A percentile compares a stretch with the other conserved stretches of the same genome.
Conservation (phyloP, 768 basidiomycete genomes). For the Mycena belliarum region DNA sequence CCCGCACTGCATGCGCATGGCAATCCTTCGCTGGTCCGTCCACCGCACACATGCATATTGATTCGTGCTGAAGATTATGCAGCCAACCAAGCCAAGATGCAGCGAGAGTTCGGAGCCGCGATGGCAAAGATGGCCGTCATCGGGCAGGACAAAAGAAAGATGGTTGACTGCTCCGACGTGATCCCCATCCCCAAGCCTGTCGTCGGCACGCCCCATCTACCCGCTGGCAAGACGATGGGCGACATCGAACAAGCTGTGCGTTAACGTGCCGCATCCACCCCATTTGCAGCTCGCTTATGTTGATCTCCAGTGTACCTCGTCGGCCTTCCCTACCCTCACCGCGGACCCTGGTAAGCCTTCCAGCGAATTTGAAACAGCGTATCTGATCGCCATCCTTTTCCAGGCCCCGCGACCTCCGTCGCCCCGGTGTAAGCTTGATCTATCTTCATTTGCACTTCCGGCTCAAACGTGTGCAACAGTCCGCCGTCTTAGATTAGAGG, state of each 20-base stretch:
- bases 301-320: slow-evolving; percentile 10
- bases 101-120: slow-evolving; percentile 27
- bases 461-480: background rate
- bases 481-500: no score
- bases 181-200: slow-evolving; percentile 28
- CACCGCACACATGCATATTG: background rate
- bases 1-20: slow-evolving; percentile 39
- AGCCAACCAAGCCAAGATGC: slow-evolving; percentile 27
- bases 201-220: slow-evolving; percentile 21
- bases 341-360: slow-evolving; percentile 20
- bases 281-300: background rate
- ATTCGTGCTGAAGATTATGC: background rate
- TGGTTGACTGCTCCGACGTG: slow-evolving; percentile 40
- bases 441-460: background rate
- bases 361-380: background rate
- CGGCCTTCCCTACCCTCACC: slow-evolving; percentile 25
- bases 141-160: slow-evolving; percentile 26
- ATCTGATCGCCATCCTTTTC: background rate
- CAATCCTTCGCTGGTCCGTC: slow-evolving; percentile 32
- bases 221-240: slow-evolving; percentile 25
- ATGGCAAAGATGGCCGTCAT: slow-evolving; percentile 35
- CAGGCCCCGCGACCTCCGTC: slow-evolving; percentile 19
- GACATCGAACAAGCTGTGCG: slow-evolving; percentile 29
- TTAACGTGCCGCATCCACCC: background rate
- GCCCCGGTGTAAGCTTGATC: slow-evolving; percentile 20